Conservation (phyloP, 73 alveolate genomes). For the Paramecium primaurelia region DNA sequence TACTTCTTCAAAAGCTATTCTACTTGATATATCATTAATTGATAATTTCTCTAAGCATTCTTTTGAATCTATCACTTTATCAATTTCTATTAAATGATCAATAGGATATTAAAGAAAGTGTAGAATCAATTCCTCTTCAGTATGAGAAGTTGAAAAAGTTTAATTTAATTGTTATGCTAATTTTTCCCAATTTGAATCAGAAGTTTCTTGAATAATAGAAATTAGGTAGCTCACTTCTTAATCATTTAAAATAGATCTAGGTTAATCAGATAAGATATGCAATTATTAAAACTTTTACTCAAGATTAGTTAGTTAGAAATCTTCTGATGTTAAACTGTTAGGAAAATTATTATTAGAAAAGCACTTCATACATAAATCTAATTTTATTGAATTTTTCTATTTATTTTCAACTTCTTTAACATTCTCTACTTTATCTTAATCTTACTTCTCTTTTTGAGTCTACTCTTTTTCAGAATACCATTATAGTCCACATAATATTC, state of each 20-base stretch:
- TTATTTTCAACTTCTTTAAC: background rate
- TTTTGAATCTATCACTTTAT: constrained; percentile 22
- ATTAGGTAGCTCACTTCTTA: constrained; percentile 35
- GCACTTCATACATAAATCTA: constrained; percentile 52
- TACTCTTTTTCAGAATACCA: constrained; percentile 48
- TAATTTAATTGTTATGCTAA: background rate
- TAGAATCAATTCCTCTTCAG: constrained; percentile 51
- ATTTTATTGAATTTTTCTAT: background rate
- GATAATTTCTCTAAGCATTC: constrained; percentile 16
- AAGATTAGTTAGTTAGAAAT: constrained; percentile 30
- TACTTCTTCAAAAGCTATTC: constrained; percentile 48
- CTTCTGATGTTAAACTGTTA: constrained; percentile 22
- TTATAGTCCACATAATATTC: constrained; percentile 52
- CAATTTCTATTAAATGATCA: constrained; percentile 22
- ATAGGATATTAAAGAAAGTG: constrained; percentile 53
- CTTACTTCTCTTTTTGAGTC: background rate
- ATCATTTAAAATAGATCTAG: constrained; percentile 11
- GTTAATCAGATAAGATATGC: background rate
- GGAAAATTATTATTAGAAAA: constrained; percentile 53
- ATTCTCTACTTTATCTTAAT: background rate
- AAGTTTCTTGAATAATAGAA: constrained; percentile 17
- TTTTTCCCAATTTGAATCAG: constrained; percentile 55
- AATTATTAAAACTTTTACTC: background rate
- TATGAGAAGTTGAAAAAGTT: background rate
- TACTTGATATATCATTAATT: background rate